Base-by-base conservation (phyloP, 1,139 yeast species). In the Diutina ranongensis region DNA sequence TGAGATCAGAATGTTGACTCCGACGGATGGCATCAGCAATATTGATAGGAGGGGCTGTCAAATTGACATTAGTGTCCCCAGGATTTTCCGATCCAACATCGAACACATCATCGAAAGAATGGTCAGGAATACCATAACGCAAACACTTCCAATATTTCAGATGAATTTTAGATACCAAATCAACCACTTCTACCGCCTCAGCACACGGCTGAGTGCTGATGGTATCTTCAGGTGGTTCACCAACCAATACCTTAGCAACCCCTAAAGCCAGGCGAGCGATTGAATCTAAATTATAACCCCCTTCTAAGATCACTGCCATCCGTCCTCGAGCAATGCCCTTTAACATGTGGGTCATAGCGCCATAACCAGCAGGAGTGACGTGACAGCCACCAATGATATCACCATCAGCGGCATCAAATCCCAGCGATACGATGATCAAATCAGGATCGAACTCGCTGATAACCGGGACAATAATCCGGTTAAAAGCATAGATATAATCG, bases 321-420 rank as follows among this genome's bases (percentile, higher is more conserved):
- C 85, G 85, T 2, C 98, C 98, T 54, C 76, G 77, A 2, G 97
- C 96, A 45, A 94, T 67, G 35, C 86, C 79, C 62, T 88, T 89
- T 53, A 94, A 69, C 81, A 82, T 73, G 57, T 88, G 95, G 2
- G 97, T 86, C 96, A 94, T 87, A 52, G 87, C 89, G 7, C 96
- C 97, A 60, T 92, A 94, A 16, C 97, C 96, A 40, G 88, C 83
- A 1, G 98, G 98, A 0, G 96, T 76, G 3, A 94, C 95, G 60
- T 86, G 94, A 61, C 97, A 92, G 36, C 94, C 95, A n/a, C 98
- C 99, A 53, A 94, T 86, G 48, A 87, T 82, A 63, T 94, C 99
- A 46, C 97, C 98, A 55, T 86, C 96, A 0, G 99, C 99, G 21
- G 98, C 98, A 65, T 92, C 99, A 57, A 92, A 92, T 0, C 99